Conservation (phyloP, 148 eudicot species). For the Simmondsia chinensis region DNA sequence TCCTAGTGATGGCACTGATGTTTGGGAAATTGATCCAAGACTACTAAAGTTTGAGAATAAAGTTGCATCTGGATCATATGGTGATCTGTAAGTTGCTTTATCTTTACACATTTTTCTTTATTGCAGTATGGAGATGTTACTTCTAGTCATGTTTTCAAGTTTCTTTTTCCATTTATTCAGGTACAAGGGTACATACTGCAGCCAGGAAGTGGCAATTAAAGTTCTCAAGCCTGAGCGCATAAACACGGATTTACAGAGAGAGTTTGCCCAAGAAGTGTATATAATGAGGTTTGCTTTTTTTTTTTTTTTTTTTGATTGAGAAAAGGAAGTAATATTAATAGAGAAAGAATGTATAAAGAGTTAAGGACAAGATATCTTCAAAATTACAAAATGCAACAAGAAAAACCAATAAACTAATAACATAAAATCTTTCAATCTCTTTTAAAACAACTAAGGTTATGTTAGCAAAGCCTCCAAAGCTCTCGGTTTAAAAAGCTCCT, state of each 20-base stretch:
- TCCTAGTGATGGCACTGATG: constrained; percentile 91
- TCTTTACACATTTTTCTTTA: not conserved
- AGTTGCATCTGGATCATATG: constrained; percentile 97
- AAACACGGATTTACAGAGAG: constrained; percentile 74
- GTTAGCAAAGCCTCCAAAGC: too few species aligned
- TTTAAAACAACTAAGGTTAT: too few species aligned
- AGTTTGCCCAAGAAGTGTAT: constrained; percentile 95
- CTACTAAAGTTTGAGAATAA: constrained; percentile 65
- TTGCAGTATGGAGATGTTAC: not conserved
- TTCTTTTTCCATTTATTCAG: constrained; percentile 27
- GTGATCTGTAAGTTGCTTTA: constrained; percentile 79
- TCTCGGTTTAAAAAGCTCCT: too few species aligned
- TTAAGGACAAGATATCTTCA: too few species aligned
- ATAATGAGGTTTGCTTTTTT: constrained; percentile 71
- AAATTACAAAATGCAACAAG: too few species aligned
- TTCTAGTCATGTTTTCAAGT: not conserved
- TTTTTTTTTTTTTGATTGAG: constrained; percentile 1
- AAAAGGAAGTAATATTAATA: too few species aligned
- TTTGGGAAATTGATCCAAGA: constrained; percentile 94
- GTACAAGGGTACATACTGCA: constrained; percentile 82
- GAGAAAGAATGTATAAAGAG: too few species aligned
- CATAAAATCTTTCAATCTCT: too few species aligned
- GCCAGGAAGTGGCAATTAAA: constrained; percentile 98
- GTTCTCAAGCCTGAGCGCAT: constrained; percentile 84
- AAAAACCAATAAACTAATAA: too few species aligned